A percentile compares a stretch with the other conserved stretches of the same genome.
These are phyloP conservation scores for Cytospora schulzeri DNA, from an alignment of 2,329 filamentous ascomycete genomes.

Conservation along the genomic window DNA sequence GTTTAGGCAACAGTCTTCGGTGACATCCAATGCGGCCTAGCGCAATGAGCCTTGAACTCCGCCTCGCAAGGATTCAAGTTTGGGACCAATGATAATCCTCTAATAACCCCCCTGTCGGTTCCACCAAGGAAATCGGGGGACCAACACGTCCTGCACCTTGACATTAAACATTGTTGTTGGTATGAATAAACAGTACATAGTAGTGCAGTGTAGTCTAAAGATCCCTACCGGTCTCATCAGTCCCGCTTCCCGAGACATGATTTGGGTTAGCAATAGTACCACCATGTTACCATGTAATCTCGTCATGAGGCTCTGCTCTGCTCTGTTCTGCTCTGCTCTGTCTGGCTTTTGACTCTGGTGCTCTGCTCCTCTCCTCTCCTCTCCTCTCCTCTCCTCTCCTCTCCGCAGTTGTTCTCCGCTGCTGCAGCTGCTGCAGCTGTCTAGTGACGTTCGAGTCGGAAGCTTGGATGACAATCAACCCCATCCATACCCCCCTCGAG, in stretches of 20 bases:
- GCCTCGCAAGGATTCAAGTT: conserved; percentile 15
- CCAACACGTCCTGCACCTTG: neutral
- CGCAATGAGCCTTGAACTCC: conserved; percentile 15
- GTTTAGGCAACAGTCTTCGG: conserved; percentile 21
- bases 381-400: neutral
- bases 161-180: conserved; percentile 9
- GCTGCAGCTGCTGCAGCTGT: neutral
- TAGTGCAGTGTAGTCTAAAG: too few species aligned
- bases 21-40: conserved; percentile 13
- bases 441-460: neutral
- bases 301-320: conserved; percentile 19
- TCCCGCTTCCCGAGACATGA: conserved; percentile 8
- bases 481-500: too few species aligned
- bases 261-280: conserved; percentile 6
- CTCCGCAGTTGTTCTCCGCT: neutral
- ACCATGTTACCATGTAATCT: neutral
- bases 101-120: neutral
- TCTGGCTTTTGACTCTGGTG: too few species aligned
- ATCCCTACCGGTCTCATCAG: neutral
- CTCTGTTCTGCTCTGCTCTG: conserved; percentile 7
- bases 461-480: too few species aligned
- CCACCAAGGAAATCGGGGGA: conserved; percentile 4
- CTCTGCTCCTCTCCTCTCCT: too few species aligned
- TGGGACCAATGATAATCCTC: conserved; percentile 8
- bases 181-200: too few species aligned